Percentiles rank a stretch among this genome's conserved stretches.
Conservation (phyloP, 2,329 filamentous ascomycete species). For the Colletotrichum destructivum region DNA sequence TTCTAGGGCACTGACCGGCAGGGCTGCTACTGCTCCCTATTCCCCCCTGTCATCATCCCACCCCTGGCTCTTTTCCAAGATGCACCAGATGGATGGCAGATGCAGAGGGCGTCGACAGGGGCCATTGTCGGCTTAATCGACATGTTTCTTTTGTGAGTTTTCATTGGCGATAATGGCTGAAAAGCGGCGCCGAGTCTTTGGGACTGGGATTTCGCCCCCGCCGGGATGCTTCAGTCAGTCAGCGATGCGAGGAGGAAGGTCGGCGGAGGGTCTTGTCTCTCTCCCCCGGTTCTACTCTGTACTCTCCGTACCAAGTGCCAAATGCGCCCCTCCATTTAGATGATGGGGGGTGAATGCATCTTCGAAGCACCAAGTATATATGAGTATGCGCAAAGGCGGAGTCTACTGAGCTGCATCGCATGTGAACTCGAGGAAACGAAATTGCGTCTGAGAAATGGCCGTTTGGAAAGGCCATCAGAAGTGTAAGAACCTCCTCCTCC, state of each 20-base stretch:
- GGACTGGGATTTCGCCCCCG: constrained; percentile 23
- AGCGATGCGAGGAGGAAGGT: constrained; percentile 15
- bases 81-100: constrained; percentile 27
- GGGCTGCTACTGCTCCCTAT: constrained; percentile 18
- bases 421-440: constrained; percentile 19
- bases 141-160: constrained; percentile 45
- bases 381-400: constrained; percentile 14
- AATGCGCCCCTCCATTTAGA: background rate
- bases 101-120: constrained; percentile 27
- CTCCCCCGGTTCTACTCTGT: background rate
- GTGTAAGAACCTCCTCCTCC: constrained; percentile 16
- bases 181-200: constrained; percentile 43
- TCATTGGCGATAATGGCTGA: constrained; percentile 54
- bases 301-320: background rate
- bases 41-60: constrained; percentile 15
- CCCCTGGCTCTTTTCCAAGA: constrained; percentile 11
- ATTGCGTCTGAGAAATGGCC: constrained; percentile 3
- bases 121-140: constrained; percentile 41
- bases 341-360: constrained; percentile 27
- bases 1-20: constrained; percentile 19
- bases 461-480: background rate
- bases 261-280: background rate
- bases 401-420: constrained; percentile 15
- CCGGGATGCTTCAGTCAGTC: constrained; percentile 24
- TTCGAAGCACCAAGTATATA: constrained; percentile 1